Base-by-base conservation (phyloP, 306 rosid species). In the Prunus campanulata region DNA sequence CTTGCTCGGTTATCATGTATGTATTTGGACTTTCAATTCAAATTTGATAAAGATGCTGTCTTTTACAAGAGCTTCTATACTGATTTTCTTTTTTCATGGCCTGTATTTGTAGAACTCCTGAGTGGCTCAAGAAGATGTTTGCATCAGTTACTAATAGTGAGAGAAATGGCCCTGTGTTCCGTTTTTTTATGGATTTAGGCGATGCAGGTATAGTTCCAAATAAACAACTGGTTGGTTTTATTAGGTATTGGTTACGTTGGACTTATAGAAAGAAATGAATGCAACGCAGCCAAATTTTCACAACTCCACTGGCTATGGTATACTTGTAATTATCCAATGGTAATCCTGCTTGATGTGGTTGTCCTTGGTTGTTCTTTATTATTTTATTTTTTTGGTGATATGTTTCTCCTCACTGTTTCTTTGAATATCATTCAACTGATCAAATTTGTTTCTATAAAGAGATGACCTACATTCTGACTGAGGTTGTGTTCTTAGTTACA, bases 161-260 rank as follows among this genome's bases (percentile, higher is more conserved):
- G 86, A 92, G 96, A 68, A 89, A 96, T 39, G 97, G 96, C 76
- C 98, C 96, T 4, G 93, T 91, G 48, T 96, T 96, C 78, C 97
- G 99, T 12, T 96, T 96, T 77, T 96, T 96, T 85, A 88, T 93
- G 84, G 99, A 96, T 85, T 87, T 92, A 80, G 97, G 99, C 32
- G 99, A 96, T 89, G 99, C 99, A 85, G 98, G 99, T 96, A 83
- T 70, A 81, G 11, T 35, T 66, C 71, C 8, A 2, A 8, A 4
- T 44, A 20, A 62, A 19, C 22, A 48, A 14, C 14, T 15, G 57
- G 13, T 48, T 48, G 2, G 11, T 48, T 55, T 12, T 42, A 19
- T 15, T 24, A 39, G 52, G 14, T 56, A 39, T 35, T 11, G n/a
- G 25, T 56, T 49, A 35, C 8, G 42, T 35, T 35, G 42, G 42